Conservation (phyloP, 345 rosid species). For the Capsella bursapastoris region DNA sequence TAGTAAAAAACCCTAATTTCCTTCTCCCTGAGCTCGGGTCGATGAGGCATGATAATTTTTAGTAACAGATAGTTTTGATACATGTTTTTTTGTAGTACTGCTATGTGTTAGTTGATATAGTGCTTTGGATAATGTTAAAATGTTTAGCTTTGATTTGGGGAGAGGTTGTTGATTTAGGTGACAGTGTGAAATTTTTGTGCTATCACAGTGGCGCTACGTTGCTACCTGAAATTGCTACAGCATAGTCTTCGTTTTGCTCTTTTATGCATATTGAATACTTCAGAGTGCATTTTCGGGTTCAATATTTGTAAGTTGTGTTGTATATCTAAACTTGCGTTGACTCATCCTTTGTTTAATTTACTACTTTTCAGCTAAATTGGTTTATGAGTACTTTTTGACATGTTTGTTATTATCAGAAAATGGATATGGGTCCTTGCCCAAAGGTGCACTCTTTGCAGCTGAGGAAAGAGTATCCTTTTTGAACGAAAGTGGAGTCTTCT, state of each 20-base stretch:
- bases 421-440: slow-evolving; percentile 99
- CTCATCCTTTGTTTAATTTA: no score
- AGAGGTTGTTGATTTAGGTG: slow-evolving; percentile 26
- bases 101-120: neutral
- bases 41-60: neutral
- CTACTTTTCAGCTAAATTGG: neutral
- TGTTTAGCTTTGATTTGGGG: slow-evolving; percentile 1
- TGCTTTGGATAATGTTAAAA: neutral
- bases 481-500: neutral
- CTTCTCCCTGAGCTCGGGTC: neutral
- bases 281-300: slow-evolving; percentile 14
- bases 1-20: slow-evolving; percentile 17
- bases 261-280: slow-evolving; percentile 27
- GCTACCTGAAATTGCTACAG: slow-evolving; percentile 27
- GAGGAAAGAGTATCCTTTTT: slow-evolving; percentile 91
- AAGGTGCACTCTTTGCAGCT: slow-evolving; percentile 97
- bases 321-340: neutral
- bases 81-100: neutral
- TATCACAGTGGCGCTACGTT: slow-evolving; percentile 25
- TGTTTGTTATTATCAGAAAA: slow-evolving; percentile 65
- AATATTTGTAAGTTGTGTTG: slow-evolving; percentile 33
- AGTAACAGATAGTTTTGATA: neutral
- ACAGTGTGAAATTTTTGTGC: slow-evolving; percentile 30
- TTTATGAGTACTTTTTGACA: slow-evolving; percentile 17
- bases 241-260: slow-evolving; percentile 32